A percentile compares a stretch with the other conserved stretches of the same genome.
Evolutionary conservation across 164 flowering plant species (phyloP).

Genomic region (Vitis amurensis): DNA sequence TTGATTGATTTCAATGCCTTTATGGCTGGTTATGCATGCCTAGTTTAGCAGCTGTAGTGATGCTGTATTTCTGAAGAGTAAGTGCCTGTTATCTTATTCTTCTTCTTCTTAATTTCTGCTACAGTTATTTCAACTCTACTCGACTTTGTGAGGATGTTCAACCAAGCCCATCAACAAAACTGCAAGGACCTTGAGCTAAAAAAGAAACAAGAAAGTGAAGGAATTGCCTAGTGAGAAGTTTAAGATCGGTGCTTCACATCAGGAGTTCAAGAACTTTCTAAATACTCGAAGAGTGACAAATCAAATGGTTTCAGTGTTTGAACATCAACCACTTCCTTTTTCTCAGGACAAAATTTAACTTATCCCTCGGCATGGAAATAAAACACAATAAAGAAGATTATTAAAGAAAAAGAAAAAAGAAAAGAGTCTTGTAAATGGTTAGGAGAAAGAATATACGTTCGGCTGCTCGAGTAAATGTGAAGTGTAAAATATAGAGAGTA

Average conservation of each 20-base stretch:
- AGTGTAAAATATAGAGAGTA: neutral
- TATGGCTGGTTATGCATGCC: neutral
- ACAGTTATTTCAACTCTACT: slow-evolving; percentile 80
- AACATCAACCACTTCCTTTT: neutral
- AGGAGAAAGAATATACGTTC: neutral
- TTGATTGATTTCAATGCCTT: neutral
- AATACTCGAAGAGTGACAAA: slow-evolving; percentile 19
- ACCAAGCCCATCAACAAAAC: slow-evolving; percentile 76
- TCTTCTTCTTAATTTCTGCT: slow-evolving; percentile 3
- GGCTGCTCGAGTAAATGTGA: neutral
- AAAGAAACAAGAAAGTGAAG: slow-evolving; percentile 66
- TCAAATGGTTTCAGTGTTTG: slow-evolving; percentile 10
- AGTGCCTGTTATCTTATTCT: neutral
- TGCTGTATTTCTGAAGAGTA: neutral
- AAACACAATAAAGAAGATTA: neutral
- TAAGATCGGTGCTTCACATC: slow-evolving; percentile 34
- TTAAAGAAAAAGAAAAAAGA: neutral
- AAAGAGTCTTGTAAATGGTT: neutral
- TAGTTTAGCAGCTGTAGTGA: neutral
- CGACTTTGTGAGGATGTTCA: slow-evolving; percentile 75
- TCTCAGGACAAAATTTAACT: neutral
- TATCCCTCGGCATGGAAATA: neutral
- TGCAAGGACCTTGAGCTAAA: slow-evolving; percentile 79
- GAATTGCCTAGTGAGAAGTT: slow-evolving; percentile 57
- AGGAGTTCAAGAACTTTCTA: slow-evolving; percentile 23